phyloP scores from a whole-genome alignment of 495 filamentous ascomycete genomes.

The Aspergillus incahuasiensis region DNA sequence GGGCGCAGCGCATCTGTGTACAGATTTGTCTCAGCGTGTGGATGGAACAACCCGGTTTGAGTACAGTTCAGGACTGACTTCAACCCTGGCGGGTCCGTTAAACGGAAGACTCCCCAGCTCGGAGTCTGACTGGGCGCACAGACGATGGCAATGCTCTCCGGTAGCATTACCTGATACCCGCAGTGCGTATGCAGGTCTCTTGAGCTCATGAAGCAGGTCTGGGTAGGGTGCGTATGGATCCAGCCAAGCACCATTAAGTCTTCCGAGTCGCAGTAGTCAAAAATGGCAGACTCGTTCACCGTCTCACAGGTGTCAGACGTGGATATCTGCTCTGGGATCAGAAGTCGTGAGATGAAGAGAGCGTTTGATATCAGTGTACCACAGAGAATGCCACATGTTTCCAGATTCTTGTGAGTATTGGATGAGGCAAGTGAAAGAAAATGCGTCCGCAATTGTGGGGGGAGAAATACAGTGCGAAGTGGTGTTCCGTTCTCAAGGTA shows the following conservation, averaged over 20 bases:
- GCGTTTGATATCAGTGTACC: conserved; percentile 90
- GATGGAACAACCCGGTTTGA: conserved; percentile 77
- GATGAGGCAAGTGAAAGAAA: conserved; percentile 68
- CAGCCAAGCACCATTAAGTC: conserved; percentile 89
- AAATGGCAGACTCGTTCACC: conserved; percentile 72
- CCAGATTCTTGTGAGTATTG: conserved; percentile 77
- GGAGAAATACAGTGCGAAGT: conserved; percentile 83
- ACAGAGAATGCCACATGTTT: conserved; percentile 92
- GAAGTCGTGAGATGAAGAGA: conserved; percentile 77
- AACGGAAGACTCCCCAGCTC: conserved; percentile 86
- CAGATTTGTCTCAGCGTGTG: conserved; percentile 63
- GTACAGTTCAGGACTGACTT: conserved; percentile 71
- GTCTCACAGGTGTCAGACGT: conserved; percentile 94
- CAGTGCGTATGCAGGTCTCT: conserved; percentile 89
- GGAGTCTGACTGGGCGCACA: conserved; percentile 81
- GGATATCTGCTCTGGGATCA: conserved; percentile 86
- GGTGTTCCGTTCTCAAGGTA: conserved; percentile 85
- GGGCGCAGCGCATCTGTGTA: conserved; percentile 80
- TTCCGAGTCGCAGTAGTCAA: conserved; percentile 81
- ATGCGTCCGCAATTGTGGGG: conserved; percentile 60
- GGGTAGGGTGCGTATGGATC: conserved; percentile 96
- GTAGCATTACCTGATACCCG: conserved; percentile 90
- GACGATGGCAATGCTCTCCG: conserved; percentile 94
- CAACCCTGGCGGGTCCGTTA: conserved; percentile 89
- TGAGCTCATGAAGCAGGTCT: conserved; percentile 97